phyloP scores from a whole-genome alignment of 768 basidiomycete species.

The Rubroboletus pulcherrimus region DNA sequence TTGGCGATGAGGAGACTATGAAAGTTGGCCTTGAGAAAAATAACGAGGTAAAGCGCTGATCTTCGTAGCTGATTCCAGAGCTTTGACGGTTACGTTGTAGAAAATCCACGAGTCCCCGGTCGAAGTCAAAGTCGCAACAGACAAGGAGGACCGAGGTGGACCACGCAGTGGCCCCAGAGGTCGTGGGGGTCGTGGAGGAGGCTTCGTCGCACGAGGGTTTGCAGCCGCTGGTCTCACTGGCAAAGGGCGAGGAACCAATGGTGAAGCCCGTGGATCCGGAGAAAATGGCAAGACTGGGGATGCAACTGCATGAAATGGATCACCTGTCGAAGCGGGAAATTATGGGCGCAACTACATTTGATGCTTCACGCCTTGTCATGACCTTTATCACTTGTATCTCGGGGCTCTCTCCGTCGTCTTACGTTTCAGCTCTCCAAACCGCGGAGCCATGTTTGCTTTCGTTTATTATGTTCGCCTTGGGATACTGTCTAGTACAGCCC shows the following conservation, averaged over 20 bases:
- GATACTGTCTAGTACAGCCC: constrained; percentile 11
- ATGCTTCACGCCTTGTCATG: constrained; percentile 19
- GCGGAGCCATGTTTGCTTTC: constrained; percentile 24
- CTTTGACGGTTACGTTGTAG: constrained; percentile 35
- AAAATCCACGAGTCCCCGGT: constrained; percentile 64
- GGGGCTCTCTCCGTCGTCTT: constrained; percentile 7
- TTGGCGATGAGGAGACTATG: constrained; percentile 85
- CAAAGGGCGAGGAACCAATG: constrained; percentile 30
- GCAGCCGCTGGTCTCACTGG: constrained; percentile 63
- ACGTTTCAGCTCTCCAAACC: constrained; percentile 15
- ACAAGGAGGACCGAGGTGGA: constrained; percentile 41
- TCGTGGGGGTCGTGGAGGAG: constrained; percentile 43
- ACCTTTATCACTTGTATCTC: constrained; percentile 10
- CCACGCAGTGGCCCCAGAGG: constrained; percentile 53
- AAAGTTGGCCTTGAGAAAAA: constrained; percentile 73
- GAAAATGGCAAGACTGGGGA: constrained; percentile 29
- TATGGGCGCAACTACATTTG: constrained; percentile 13
- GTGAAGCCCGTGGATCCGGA: constrained; percentile 27
- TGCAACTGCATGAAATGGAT: constrained; percentile 20
- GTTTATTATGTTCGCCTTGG: constrained; percentile 19
- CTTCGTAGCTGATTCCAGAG: neutral
- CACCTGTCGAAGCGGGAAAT: constrained; percentile 15
- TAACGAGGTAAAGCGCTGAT: constrained; percentile 49
- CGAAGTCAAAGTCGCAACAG: constrained; percentile 72
- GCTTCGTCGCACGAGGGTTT: constrained; percentile 60